Evolutionary conservation across 345 rosid genomes (phyloP), one percentile per base, ranked within the genome.

Genomic region (Populus nigra): DNA sequence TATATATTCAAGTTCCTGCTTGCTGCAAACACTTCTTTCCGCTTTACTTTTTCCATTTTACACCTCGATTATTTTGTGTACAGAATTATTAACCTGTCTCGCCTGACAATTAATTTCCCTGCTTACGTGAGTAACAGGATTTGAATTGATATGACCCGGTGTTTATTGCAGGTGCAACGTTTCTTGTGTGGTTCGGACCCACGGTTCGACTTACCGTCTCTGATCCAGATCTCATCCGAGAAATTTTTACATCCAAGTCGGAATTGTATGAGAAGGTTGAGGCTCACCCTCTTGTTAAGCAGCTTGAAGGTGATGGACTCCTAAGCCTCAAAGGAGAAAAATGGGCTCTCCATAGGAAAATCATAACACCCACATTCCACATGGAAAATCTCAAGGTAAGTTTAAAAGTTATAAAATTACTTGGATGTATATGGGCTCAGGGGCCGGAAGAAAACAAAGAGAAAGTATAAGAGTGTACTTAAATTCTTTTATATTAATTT

Each of bases 331-430:
- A 87, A 27, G 93, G 88, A 10, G 86, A 88, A 27, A 85, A 89
- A 78, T 91, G 95, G 95, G 80, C 74, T 13, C 85, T 61, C 74
- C 89, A 82, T 61, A 76, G 90, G 65, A 86, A 86, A 84, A 87
- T 87, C 55, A 81, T 85, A 57, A 81, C 83, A 43, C 95, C 89
- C 1, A 88, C 91, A 38, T 91, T 91, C 78, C 89, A 89, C 79
- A 74, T 71, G 63, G 89, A 89, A 67, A 91, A 89, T 68, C 84
- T 91, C 76, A 91, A 88, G 87, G 95, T 91, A 79, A 70, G 65
- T 23, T n/a, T 5, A 9, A 53, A 53, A 18, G 7, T 50, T 20
- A 22, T 53, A 53, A 4, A n/a, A 59, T 23, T 23, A 59, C 13
- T 15, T 47, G 53, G 53, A 47, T 47, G 53, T 1, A 57, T 57